Evolutionary conservation across 164 flowering plant species (phyloP), one percentile per base, ranked within the genome.

Genomic region (Aristolochia contorta): DNA sequence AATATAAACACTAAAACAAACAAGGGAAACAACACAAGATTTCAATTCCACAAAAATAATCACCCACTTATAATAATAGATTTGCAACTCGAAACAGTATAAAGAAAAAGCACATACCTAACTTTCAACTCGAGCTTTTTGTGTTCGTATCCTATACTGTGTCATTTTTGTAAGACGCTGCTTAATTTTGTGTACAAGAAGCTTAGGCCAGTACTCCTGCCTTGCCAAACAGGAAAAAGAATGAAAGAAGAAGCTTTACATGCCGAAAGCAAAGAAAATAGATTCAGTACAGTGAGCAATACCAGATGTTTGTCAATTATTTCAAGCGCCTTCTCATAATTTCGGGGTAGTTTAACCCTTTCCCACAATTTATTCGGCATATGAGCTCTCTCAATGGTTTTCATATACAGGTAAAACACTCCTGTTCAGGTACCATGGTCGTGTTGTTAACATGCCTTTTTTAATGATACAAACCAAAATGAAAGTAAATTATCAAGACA

Each of bases 141-240:
- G 7, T 94, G 82, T 90, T 12, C 97, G 89, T 60, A 90, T 86
- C 47, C 94, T 81, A 91, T 86, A 86, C 64, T 90, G 97, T 51
- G 96, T 86, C 96, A 93, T 84, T 78, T 87, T 93, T 24, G 97
- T 90, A 64, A 90, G 75, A 15, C 97, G 78, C 56, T 90, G 97
- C 73, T 93, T 93, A 30, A 71, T 74, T 70, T 86, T 93, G 73
- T 90, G 96, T 10, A 84, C 78, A 56, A 90, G 84, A 60, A 82
- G 66, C 75, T 87, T 86, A 12, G 97, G 97, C 97, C 98, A 93
- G 62, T 82, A 83, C 84, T 80, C 80, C 97, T 87, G 75, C 74
- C 33, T 7, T 63, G 30, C 32, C 46, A 68, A 14, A 45, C 37
- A n/a, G 20, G 19, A 45, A 22, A 32, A 24, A 25, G 43, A 62